Evolutionary conservation across 169 alveolate genomes (phyloP), one percentile per base, ranked within the genome.

Genomic region (Amoebophrya sp.): DNA sequence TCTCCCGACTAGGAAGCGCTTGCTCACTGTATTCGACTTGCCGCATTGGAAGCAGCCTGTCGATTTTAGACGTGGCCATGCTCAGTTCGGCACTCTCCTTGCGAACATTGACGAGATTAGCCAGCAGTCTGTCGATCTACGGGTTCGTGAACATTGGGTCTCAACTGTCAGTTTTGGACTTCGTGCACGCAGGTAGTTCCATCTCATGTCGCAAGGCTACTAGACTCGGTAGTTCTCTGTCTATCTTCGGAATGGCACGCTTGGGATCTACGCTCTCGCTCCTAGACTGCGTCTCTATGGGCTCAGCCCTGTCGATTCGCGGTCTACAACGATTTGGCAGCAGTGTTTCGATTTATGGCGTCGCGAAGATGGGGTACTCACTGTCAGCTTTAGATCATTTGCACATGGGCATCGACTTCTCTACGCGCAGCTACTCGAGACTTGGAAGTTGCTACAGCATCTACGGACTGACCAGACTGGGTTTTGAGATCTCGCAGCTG

Each of bases 361-460:
- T 47, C 40, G 90, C 92, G 29, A 89, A 89, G 34, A 41, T 41
- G 40, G 93, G 93, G 0, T 55, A 26, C 83, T 23, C 55, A 3
- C 14, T 89, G 12, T 33, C 90, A 0, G n/a, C 26, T 23, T 40
- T 24, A 0, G 93, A 78, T 26, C n/a, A 26, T 33, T 23, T 76
- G 34, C 78, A 83, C 47, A 47, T 83, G 26, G 93, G 93, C 54
- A 89, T 41, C 40, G 90, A 55, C 89, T 38, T 92, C 41, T 54
- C 92, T 36, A 89, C 23, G 40, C 78, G 47, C 89, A 36, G 33
- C 41, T 36, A 41, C 33, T 23, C 14, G 2, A 83, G 92, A 12
- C 23, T 41, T 2, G 90, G 90, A 36, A 36, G 54, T 0, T 10
- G n/a, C 41, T 89, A 34, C 90, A 34, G 53, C 53, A 33, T 40